Base-by-base conservation (phyloP, 2,329 filamentous ascomycete species). In the Aspergillus aculeatus region DNA sequence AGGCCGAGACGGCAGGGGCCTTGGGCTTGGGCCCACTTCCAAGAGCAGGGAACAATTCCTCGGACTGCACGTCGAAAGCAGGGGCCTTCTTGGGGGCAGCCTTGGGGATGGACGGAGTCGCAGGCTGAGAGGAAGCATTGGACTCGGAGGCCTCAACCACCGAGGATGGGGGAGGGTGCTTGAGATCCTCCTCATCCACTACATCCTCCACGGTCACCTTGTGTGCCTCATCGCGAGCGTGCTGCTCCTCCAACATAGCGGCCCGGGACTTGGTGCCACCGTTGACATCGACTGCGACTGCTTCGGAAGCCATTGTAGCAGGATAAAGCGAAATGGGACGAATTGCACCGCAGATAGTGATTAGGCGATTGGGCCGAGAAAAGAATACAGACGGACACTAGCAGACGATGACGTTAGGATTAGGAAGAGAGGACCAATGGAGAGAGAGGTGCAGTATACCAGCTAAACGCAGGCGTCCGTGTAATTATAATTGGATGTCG, bases 31-130 rank as follows among this genome's bases (percentile, higher is more conserved):
- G 81, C 6, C 78, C 84, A 63, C 85, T 83, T 56, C 93, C 94
- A 50, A 99, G 85, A 68, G 93, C 88, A n/a, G 95, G 95, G 83
- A 99, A 99, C 61, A 91, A 82, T 77, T 98, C 93, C 72, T 96
- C 90, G 19, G 91, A 96, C 71, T 91, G 85, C 21, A 91, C 93
- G 76, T 98, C 91, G 62, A 97, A 80, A 55, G 82, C 73, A 2
- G 79, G 74, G 35, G 82, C 75, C 62, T 73, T 75, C 61, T 71
- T 71, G 10, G 71, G 62, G 32, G 73, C 71, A 26, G 73, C 61
- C 58, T 84, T 80, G 38, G 81, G 61, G 31, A 57, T 62, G 4
- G 78, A 65, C 74, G 75, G 55, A 56, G 79, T 72, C 5, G 70
- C 57, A 31, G 68, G 60, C 44, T 66, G 66, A 56, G 63, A 62